phyloP scores from a whole-genome alignment of 1,284 basidiomycete species.

The Acaromyces ingoldii region DNA sequence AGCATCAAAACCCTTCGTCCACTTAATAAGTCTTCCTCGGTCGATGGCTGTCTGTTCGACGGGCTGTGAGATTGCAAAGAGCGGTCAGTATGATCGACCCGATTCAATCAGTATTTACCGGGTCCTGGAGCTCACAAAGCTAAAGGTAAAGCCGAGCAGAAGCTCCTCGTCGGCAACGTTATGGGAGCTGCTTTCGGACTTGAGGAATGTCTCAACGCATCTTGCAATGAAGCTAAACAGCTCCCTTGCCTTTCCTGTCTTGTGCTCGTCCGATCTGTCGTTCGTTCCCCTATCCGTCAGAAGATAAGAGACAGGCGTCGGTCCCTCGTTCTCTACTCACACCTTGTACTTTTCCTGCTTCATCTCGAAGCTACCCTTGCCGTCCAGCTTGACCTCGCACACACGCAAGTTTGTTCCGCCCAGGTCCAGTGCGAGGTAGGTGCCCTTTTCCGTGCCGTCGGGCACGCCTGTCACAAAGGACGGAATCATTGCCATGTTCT shows the following conservation, averaged over 20 bases:
- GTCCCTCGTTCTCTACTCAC: constrained; percentile 54
- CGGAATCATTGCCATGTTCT: constrained; percentile 48
- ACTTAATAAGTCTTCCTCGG: constrained; percentile 66
- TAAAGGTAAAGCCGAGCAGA: constrained; percentile 70
- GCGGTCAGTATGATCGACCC: not conserved
- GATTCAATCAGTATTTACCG: too few species aligned
- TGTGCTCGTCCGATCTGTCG: constrained; percentile 36
- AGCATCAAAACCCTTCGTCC: constrained; percentile 52
- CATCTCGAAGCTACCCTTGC: constrained; percentile 78
- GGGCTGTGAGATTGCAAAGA: constrained; percentile 63
- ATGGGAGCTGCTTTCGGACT: constrained; percentile 52
- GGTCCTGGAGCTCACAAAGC: constrained; percentile 22
- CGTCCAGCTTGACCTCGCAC: constrained; percentile 83
- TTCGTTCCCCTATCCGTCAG: too few species aligned
- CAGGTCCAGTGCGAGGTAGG: constrained; percentile 45
- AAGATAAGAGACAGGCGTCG: too few species aligned
- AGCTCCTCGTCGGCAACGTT: constrained; percentile 30
- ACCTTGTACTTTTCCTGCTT: constrained; percentile 55
- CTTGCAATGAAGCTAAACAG: constrained; percentile 78
- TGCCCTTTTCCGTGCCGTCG: constrained; percentile 40
- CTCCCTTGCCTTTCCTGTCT: constrained; percentile 32
- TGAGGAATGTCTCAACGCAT: constrained; percentile 85
- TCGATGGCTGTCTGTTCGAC: constrained; percentile 92
- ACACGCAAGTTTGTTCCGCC: constrained; percentile 61
- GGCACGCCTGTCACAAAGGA: constrained; percentile 40